These are phyloP conservation scores for Litchi chinensis DNA, from an alignment of 345 rosid genomes.

Conservation along the genomic window DNA sequence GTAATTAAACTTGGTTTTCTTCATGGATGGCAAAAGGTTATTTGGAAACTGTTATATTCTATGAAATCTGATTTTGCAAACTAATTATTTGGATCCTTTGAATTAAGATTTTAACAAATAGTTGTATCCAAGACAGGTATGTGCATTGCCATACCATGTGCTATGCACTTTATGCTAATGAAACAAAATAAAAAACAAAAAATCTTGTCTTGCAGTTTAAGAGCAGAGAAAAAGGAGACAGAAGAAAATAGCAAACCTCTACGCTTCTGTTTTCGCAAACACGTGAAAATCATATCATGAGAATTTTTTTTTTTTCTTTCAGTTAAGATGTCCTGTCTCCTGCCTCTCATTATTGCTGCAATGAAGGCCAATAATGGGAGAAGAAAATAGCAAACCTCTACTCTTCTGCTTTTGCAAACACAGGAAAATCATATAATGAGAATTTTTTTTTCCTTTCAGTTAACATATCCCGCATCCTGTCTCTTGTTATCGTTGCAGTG, in stretches of 20 bases:
- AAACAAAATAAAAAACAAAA: not conserved
- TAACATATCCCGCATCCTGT: not conserved
- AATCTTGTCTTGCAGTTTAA: not conserved
- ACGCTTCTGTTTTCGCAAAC: not conserved
- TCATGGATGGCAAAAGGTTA: not conserved
- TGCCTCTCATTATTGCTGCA: not conserved
- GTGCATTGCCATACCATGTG: not conserved
- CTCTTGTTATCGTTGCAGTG: not conserved
- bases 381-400: not conserved
- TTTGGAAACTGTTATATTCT: not conserved
- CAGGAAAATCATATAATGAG: too few relatives aligned
- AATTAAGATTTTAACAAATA: not conserved
- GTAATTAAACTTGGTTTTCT: slow-evolving; percentile 2
- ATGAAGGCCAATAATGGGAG: slow-evolving; percentile 11
- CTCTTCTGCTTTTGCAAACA: not conserved
- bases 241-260: not conserved
- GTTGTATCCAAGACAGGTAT: not conserved
- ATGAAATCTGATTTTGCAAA: not conserved
- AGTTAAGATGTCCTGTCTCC: not conserved
- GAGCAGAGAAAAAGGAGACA: too few relatives aligned
- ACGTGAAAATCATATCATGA: too few relatives aligned
- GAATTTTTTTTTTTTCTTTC: not conserved
- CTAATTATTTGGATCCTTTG: not conserved
- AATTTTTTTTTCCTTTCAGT: not conserved
- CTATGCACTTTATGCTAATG: not conserved